Evolutionary conservation across 2,329 filamentous ascomycete genomes (phyloP).

Genomic region (Pseudogymnoascus sp.): DNA sequence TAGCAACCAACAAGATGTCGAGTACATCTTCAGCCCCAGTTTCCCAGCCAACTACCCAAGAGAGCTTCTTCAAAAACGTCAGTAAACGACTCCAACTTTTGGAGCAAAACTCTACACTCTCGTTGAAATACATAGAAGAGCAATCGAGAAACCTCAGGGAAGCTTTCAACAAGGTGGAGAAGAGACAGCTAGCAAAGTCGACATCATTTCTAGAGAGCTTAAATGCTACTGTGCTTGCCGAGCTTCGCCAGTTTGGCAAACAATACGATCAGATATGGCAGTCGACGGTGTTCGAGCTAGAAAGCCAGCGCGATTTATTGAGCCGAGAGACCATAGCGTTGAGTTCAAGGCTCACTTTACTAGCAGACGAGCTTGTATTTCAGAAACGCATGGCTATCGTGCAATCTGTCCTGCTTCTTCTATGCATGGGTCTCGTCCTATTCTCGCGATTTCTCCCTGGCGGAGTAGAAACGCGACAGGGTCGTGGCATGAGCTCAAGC

Average conservation of each 20-base stretch:
- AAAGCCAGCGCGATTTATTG: constrained; percentile 79
- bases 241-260: constrained; percentile 69
- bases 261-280: constrained; percentile 98
- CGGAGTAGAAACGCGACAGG: constrained; percentile 16
- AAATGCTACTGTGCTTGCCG: constrained; percentile 80
- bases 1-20: constrained; percentile 21
- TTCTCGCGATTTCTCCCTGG: constrained; percentile 55
- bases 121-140: constrained; percentile 92
- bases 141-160: constrained; percentile 87
- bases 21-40: constrained; percentile 40
- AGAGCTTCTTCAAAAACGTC: constrained; percentile 95
- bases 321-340: constrained; percentile 79
- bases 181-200: constrained; percentile 78
- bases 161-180: constrained; percentile 79
- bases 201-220: constrained; percentile 73
- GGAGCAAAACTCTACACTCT: constrained; percentile 87
- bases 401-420: constrained; percentile 78
- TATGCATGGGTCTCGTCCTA: constrained; percentile 81
- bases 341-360: constrained; percentile 70
- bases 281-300: constrained; percentile 84
- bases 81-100: constrained; percentile 87
- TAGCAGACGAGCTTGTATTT: constrained; percentile 87
- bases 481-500: not conserved
- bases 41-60: constrained; percentile 78
- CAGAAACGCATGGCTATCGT: constrained; percentile 90